Evolutionary conservation across 148 eudicot genomes (phyloP).

Genomic region (Tetragonia tetragonoides): DNA sequence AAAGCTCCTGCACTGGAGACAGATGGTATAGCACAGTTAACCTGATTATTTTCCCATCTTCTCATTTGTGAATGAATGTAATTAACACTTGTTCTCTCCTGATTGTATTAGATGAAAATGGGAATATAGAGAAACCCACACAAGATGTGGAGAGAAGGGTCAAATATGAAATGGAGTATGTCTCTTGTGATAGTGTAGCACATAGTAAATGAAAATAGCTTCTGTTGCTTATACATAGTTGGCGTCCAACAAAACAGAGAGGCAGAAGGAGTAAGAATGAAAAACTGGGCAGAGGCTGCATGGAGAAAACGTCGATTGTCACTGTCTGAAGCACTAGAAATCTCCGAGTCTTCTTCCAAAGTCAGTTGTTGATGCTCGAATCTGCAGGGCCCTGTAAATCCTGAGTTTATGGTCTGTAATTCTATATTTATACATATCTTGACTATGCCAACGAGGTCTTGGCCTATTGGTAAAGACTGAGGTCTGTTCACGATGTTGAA

Average conservation of each 20-base stretch:
- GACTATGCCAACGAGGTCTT: background rate
- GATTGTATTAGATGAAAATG: conserved; percentile 37
- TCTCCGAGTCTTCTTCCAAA: conserved; percentile 56
- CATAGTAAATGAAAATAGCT: too few species aligned
- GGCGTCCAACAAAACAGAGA: conserved; percentile 73
- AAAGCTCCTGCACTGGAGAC: conserved; percentile 72
- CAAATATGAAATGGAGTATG: too few species aligned
- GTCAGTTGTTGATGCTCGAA: conserved; percentile 75
- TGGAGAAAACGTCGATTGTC: conserved; percentile 81
- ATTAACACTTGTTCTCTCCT: background rate
- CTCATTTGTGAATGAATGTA: background rate
- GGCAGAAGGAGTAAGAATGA: conserved; percentile 73
- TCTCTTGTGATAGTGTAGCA: too few species aligned
- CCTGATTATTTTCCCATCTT: background rate
- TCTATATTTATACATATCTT: background rate
- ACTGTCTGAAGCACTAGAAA: conserved; percentile 76
- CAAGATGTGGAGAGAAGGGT: conserved; percentile 49
- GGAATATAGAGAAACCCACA: conserved; percentile 28
- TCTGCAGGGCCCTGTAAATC: conserved; percentile 58
- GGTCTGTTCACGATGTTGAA: too few species aligned
- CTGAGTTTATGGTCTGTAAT: background rate
- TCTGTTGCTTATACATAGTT: too few species aligned
- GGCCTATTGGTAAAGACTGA: too few species aligned
- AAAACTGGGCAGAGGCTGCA: conserved; percentile 72
- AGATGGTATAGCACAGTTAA: conserved; percentile 39